A percentile compares a stretch with the other conserved stretches of the same genome.
phyloP scores from a whole-genome alignment of 106 monocot species.

The Ottelia alismoides region DNA sequence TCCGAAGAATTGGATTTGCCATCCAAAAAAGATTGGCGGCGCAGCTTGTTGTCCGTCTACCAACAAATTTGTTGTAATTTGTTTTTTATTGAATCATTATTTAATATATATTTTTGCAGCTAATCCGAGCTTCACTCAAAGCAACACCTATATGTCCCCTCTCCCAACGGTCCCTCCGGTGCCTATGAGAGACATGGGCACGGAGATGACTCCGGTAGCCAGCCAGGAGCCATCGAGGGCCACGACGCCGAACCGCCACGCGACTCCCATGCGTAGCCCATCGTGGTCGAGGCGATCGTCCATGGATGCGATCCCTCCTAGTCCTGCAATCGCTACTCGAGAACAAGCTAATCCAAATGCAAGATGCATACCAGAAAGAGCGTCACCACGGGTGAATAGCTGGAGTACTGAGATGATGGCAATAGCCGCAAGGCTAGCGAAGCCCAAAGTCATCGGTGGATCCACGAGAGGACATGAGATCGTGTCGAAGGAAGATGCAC shows the following conservation, averaged over 20 bases:
- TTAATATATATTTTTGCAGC: constrained; percentile 6
- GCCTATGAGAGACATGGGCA: constrained; percentile 78
- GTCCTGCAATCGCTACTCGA: neutral
- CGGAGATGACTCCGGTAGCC: constrained; percentile 84
- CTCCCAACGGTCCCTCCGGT: constrained; percentile 35
- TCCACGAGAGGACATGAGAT: constrained; percentile 2
- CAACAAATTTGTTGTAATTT: too few relatives aligned
- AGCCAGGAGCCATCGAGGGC: constrained; percentile 72
- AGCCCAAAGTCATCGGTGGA: constrained; percentile 1
- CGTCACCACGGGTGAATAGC: constrained; percentile 1
- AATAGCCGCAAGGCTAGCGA: constrained; percentile 1
- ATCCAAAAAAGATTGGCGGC: too few relatives aligned
- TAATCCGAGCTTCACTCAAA: constrained; percentile 20
- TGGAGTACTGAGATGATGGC: constrained; percentile 5
- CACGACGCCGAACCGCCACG: constrained; percentile 41
- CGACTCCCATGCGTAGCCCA: constrained; percentile 16
- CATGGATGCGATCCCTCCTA: too few relatives aligned
- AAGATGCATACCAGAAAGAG: neutral
- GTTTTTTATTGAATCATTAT: neutral
- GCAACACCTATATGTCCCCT: constrained; percentile 10
- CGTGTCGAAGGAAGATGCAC: neutral
- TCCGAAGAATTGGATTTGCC: too few relatives aligned
- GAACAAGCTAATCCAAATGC: neutral
- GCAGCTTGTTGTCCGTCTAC: too few relatives aligned
- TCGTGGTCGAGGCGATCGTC: constrained; percentile 26